phyloP scores from a whole-genome alignment of 352 stramenopile species.

The Thraustochytrium striatum region DNA sequence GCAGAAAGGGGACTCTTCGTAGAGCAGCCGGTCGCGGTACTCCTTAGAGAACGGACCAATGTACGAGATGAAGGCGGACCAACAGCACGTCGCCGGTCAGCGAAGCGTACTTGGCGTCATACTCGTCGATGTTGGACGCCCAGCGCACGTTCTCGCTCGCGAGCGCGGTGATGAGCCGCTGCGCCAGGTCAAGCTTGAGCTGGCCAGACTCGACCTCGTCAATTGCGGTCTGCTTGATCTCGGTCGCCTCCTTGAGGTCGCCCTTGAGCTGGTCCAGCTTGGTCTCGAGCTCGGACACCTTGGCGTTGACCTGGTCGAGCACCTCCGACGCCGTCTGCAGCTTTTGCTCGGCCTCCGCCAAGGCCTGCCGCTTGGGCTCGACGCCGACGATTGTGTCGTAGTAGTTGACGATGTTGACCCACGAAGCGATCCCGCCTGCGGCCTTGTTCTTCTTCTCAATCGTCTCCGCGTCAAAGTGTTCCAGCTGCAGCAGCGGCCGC shows the following conservation, averaged over 20 bases:
- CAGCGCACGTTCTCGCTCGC: constrained; percentile 91
- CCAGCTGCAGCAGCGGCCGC: constrained; percentile 81
- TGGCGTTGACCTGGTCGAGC: constrained; percentile 64
- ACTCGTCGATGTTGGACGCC: constrained; percentile 83
- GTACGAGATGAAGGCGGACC: constrained; percentile 90
- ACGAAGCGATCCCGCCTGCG: constrained; percentile 83
- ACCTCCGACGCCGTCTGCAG: constrained; percentile 66
- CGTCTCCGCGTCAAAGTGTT: constrained; percentile 89
- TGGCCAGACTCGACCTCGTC: constrained; percentile 83
- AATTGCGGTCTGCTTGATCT: constrained; percentile 85
- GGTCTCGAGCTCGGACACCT: constrained; percentile 74
- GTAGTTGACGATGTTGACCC: constrained; percentile 94
- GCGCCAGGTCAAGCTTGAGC: constrained; percentile 88
- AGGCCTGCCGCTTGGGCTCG: constrained; percentile 82
- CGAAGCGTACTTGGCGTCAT: constrained; percentile 82
- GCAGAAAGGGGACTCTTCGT: constrained; percentile 84
- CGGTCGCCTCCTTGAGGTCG: constrained; percentile 79
- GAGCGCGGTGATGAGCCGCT: constrained; percentile 86
- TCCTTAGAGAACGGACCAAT: constrained; percentile 89
- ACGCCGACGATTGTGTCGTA: constrained; percentile 91
- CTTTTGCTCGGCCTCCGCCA: constrained; percentile 81
- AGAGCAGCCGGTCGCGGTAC: constrained; percentile 86
- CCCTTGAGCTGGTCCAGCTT: constrained; percentile 84
- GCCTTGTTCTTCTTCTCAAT: constrained; percentile 90
- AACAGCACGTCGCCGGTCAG: constrained; percentile 87